These are phyloP conservation scores for Silene latifolia DNA, from an alignment of 148 eudicot species.

Conservation along the genomic window DNA sequence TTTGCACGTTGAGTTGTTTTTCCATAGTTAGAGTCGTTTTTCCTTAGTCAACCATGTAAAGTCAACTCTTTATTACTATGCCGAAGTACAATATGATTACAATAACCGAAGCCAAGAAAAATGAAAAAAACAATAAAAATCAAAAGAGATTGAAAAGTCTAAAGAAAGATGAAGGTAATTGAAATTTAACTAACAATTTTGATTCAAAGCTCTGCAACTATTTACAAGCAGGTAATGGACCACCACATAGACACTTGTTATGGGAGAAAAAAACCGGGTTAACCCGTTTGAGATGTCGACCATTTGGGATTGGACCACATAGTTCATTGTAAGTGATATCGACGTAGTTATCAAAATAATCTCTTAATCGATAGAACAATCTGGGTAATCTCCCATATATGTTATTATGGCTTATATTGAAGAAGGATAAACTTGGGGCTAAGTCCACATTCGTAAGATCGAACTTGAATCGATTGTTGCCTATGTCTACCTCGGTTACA, in stretches of 20 bases:
- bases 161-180: no score
- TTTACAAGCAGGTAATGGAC: constrained; percentile 17
- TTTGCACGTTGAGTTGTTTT: no score
- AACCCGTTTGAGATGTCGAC: constrained; percentile 9
- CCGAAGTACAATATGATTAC: no score
- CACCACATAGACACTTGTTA: constrained; percentile 23
- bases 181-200: no score
- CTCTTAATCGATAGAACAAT: neutral
- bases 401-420: constrained; percentile 13
- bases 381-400: constrained; percentile 14
- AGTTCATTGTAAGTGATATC: neutral
- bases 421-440: neutral
- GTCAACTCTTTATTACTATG: no score
- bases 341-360: neutral
- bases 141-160: no score
- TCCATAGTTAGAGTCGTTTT: no score
- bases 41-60: no score
- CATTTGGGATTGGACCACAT: constrained; percentile 16
- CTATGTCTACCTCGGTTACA: neutral
- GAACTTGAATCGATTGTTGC: constrained; percentile 12
- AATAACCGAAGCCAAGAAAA: no score
- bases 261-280: constrained; percentile 5
- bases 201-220: neutral
- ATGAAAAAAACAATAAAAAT: no score
- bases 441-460: constrained; percentile 17